phyloP scores from a whole-genome alignment of 2,329 filamentous ascomycete species.

The Aspergillus costaricaensis region DNA sequence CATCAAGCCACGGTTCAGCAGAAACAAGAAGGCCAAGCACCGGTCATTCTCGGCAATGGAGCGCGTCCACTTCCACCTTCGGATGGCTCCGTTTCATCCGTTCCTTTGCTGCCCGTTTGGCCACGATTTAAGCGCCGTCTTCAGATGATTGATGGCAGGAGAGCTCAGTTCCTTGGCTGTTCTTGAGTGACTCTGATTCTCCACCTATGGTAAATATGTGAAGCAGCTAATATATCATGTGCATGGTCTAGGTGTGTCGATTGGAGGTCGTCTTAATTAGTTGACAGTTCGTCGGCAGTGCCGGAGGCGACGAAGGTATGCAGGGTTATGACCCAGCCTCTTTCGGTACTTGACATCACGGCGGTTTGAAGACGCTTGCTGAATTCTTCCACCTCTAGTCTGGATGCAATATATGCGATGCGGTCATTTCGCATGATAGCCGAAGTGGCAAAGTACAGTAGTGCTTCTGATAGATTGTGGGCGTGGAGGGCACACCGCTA shows the following conservation, averaged over 20 bases:
- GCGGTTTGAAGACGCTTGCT: too few relatives aligned
- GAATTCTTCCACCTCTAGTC: too few relatives aligned
- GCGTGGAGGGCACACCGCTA: too few relatives aligned
- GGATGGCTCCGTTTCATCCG: constrained; percentile 1
- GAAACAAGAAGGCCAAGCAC: not conserved
- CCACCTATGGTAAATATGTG: not conserved
- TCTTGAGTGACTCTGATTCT: not conserved
- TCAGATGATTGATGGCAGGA: not conserved
- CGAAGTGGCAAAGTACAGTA: too few relatives aligned
- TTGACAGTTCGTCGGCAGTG: too few relatives aligned
- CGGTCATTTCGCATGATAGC: too few relatives aligned
- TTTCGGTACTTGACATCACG: too few relatives aligned
- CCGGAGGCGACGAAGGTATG: too few relatives aligned
- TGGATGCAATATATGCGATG: too few relatives aligned
- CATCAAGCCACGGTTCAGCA: not conserved
- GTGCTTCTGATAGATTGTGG: too few relatives aligned
- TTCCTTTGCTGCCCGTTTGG: not conserved
- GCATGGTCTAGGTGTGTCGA: not conserved
- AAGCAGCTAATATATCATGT: not conserved
- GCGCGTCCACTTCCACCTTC: not conserved
- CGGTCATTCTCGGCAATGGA: not conserved
- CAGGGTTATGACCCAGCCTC: too few relatives aligned
- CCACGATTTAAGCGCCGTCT: not conserved
- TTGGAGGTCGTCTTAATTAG: too few relatives aligned
- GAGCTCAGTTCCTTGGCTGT: not conserved